Percentiles rank a stretch among this genome's conserved stretches.
phyloP scores from a whole-genome alignment of 2,329 filamentous ascomycete species.

The Cladorrhinum sp. region DNA sequence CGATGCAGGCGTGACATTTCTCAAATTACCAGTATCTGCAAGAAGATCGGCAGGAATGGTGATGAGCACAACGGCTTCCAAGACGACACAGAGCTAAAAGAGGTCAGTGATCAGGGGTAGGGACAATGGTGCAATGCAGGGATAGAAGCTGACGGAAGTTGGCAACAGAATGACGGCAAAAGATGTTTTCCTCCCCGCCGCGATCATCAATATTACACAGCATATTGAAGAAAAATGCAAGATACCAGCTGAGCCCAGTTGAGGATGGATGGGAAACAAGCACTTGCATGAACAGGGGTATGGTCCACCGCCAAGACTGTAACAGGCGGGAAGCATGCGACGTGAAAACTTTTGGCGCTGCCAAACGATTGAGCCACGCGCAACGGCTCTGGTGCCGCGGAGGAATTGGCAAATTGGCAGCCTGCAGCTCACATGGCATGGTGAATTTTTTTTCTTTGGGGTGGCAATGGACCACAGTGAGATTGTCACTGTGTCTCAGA shows the following conservation, averaged over 20 bases:
- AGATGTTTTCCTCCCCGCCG: constrained; percentile 15
- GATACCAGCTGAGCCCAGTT: not conserved
- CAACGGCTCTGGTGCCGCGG: constrained; percentile 4
- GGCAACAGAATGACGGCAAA: constrained; percentile 27
- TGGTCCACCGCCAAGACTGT: constrained; percentile 6
- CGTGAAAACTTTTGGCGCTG: constrained; percentile 1
- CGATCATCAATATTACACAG: not conserved
- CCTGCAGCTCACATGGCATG: constrained; percentile 27
- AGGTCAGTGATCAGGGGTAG: not conserved
- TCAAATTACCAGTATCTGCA: not conserved
- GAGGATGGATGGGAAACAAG: constrained; percentile 10
- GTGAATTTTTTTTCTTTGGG: constrained; percentile 23
- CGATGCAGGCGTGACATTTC: not conserved
- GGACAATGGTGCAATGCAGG: constrained; percentile 11
- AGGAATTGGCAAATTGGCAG: not conserved
- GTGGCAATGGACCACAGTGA: constrained; percentile 21
- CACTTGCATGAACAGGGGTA: constrained; percentile 17
- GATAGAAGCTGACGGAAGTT: constrained; percentile 21
- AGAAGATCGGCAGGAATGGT: not conserved
- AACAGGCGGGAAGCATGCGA: constrained; percentile 16
- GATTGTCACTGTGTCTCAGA: constrained; percentile 3
- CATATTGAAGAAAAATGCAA: constrained; percentile 9
- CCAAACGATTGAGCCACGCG: constrained; percentile 11
- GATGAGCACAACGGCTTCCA: not conserved
- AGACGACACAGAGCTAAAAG: not conserved